Conservation (phyloP, 2,329 filamentous ascomycete species). For the Sporothrix sp. region DNA sequence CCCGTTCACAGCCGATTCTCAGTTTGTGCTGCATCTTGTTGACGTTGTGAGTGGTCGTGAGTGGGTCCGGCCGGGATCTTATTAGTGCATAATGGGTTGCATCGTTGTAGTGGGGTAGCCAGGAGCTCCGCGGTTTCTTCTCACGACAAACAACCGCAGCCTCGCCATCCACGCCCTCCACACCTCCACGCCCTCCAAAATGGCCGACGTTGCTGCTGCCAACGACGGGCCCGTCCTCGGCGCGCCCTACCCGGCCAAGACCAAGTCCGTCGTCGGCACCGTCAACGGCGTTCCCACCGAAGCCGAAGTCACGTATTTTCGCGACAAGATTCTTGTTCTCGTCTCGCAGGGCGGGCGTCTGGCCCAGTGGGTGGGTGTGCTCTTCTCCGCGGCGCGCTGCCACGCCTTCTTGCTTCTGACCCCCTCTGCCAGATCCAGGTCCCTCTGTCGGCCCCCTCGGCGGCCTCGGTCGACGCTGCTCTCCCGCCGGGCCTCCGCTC, state of each 20-base stretch:
- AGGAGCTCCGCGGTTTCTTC: background rate
- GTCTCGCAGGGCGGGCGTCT: slow-evolving; percentile 76
- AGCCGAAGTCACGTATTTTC: slow-evolving; percentile 62
- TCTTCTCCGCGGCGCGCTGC: background rate
- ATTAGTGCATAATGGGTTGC: background rate
- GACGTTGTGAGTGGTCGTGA: background rate
- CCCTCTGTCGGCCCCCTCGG: slow-evolving; percentile 58
- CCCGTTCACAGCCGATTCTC: too few relatives aligned
- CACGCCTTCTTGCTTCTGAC: background rate
- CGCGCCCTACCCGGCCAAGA: slow-evolving; percentile 45
- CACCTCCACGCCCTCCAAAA: background rate
- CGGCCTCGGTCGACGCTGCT: slow-evolving; percentile 53
- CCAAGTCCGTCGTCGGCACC: slow-evolving; percentile 46
- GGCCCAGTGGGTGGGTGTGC: slow-evolving; percentile 83
- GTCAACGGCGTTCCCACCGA: slow-evolving; percentile 64
- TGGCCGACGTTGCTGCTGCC: background rate
- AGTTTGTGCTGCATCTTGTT: too few relatives aligned
- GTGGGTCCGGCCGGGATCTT: too few relatives aligned
- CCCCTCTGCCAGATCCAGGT: slow-evolving; percentile 56
- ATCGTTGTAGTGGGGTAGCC: slow-evolving; percentile 1
- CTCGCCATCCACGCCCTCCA: background rate
- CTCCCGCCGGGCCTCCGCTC: slow-evolving; percentile 35
- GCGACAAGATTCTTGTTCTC: slow-evolving; percentile 85
- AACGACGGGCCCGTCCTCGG: slow-evolving; percentile 25
- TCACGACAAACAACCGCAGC: background rate